Percentiles rank a stretch among this genome's conserved stretches.
phyloP scores from a whole-genome alignment of 768 basidiomycete species.

The Strobilomyces echinocephalus region DNA sequence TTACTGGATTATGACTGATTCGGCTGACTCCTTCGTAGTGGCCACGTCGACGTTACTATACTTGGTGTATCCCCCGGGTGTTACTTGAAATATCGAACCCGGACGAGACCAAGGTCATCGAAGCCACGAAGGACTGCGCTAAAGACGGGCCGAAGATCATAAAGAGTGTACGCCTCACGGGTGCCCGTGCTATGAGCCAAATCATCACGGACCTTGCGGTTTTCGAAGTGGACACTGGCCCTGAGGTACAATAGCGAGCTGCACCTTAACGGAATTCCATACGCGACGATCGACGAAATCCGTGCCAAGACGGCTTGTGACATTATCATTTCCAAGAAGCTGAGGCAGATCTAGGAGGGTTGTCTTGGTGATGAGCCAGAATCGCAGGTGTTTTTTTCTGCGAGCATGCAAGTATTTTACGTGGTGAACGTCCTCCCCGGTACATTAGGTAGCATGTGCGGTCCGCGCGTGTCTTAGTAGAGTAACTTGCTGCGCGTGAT shows the following conservation, averaged over 20 bases:
- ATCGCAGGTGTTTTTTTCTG: neutral
- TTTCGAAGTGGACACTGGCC: conserved; percentile 67
- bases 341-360: conserved; percentile 34
- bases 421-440: neutral
- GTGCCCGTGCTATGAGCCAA: conserved; percentile 77
- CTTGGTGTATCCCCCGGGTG: too few species aligned
- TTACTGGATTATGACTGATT: neutral
- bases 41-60: too few species aligned
- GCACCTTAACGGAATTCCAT: conserved; percentile 71
- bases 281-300: conserved; percentile 76
- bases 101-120: conserved; percentile 85
- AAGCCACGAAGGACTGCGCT: conserved; percentile 82
- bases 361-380: conserved; percentile 6
- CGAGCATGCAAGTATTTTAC: neutral
- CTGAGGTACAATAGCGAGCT: conserved; percentile 61
- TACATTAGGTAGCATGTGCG: neutral
- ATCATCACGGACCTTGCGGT: conserved; percentile 90
- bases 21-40: too few species aligned
- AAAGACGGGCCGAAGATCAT: conserved; percentile 87
- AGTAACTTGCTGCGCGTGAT: conserved; percentile 11
- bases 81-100: conserved; percentile 64
- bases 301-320: conserved; percentile 76
- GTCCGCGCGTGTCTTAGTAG: neutral
- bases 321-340: conserved; percentile 52
- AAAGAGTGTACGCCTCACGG: conserved; percentile 75